A percentile compares a stretch with the other conserved stretches of the same genome.
These are phyloP conservation scores for Nicotiana benthamiana DNA, from an alignment of 257 asterid genomes.

Conservation along the genomic window DNA sequence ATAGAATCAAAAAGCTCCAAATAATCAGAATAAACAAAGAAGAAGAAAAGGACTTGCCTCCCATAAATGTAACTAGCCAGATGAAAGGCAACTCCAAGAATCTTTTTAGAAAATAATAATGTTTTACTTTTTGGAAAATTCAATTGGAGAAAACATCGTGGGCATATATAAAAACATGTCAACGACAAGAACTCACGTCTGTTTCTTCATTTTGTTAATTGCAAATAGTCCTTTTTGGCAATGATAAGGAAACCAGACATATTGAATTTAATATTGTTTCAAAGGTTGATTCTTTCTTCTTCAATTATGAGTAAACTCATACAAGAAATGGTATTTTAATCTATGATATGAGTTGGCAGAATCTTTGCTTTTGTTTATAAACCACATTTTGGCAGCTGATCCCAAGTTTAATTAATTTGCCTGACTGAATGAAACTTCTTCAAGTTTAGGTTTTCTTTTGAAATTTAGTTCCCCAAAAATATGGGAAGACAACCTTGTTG, in stretches of 20 bases:
- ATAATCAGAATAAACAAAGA: conserved; percentile 9
- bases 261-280: conserved; percentile 14
- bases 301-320: conserved; percentile 33
- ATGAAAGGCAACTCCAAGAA: conserved; percentile 16
- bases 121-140: conserved; percentile 30
- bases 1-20: conserved; percentile 15
- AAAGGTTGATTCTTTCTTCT: conserved; percentile 29
- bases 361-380: conserved; percentile 49
- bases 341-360: conserved; percentile 58
- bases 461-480: background rate
- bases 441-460: background rate
- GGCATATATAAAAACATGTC: conserved; percentile 34
- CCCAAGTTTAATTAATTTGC: background rate
- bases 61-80: conserved; percentile 47
- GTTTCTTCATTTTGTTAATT: conserved; percentile 17
- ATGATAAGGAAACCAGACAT: background rate
- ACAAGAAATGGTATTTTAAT: conserved; percentile 16
- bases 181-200: conserved; percentile 71
- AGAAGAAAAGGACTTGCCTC: conserved; percentile 46
- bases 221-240: background rate
- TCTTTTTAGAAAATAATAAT: conserved; percentile 29
- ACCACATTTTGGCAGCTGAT: conserved; percentile 13
- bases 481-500: conserved; percentile 95
- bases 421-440: background rate
- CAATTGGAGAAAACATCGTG: conserved; percentile 20